phyloP scores from a whole-genome alignment of 2,329 filamentous ascomycete genomes.

The Trichoderma sp. region DNA sequence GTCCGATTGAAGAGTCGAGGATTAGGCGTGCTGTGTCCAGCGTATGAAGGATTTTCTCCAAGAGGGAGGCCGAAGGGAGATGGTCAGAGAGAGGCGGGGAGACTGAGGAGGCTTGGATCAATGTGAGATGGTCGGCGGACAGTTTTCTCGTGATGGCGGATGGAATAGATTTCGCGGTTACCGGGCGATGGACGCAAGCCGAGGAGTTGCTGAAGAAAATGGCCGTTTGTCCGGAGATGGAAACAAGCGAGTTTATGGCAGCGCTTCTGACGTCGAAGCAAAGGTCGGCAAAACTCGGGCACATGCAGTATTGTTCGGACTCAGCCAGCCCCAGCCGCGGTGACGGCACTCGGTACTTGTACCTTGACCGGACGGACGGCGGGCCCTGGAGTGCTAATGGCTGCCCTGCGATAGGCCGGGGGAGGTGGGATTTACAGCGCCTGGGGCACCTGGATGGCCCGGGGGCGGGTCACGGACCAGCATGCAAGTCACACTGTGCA shows the following conservation, averaged over 20 bases:
- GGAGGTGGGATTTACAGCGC: neutral
- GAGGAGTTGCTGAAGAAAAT: neutral
- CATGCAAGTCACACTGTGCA: slow-evolving; percentile 25
- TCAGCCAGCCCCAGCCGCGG: too few species aligned
- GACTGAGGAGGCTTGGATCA: neutral
- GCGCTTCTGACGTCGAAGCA: slow-evolving; percentile 27
- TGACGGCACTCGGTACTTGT: neutral
- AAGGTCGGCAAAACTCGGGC: slow-evolving; percentile 28
- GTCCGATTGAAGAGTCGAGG: slow-evolving; percentile 4
- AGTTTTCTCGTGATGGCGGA: neutral
- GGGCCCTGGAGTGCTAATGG: slow-evolving; percentile 36
- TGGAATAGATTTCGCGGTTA: neutral
- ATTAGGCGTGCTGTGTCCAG: neutral
- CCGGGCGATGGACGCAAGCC: neutral
- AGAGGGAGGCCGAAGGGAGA: slow-evolving; percentile 16
- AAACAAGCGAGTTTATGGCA: neutral
- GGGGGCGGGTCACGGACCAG: neutral
- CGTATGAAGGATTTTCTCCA: neutral
- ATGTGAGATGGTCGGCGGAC: neutral
- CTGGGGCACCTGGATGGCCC: slow-evolving; percentile 11
- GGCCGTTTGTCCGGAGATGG: slow-evolving; percentile 21
- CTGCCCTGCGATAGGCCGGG: slow-evolving; percentile 41
- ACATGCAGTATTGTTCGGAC: neutral
- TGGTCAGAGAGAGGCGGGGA: neutral
- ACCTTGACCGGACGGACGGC: neutral